phyloP scores from a whole-genome alignment of 1,284 basidiomycete species.

The Cryptococcus sp. region DNA sequence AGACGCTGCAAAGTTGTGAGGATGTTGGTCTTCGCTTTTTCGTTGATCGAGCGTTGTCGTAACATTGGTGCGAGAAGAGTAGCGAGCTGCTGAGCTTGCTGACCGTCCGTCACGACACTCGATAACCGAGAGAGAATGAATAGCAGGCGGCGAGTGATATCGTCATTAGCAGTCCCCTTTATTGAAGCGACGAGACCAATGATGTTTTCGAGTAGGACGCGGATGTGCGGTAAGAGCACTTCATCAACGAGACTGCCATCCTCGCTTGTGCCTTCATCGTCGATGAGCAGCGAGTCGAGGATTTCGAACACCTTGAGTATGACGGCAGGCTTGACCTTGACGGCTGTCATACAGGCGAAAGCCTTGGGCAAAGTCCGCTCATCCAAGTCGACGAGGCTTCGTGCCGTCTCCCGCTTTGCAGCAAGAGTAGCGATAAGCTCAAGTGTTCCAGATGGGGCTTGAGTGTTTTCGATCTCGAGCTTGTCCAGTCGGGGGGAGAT shows the following conservation, averaged over 20 bases:
- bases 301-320: conserved; percentile 83
- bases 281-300: conserved; percentile 70
- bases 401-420: conserved; percentile 61
- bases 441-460: conserved; percentile 85
- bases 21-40: conserved; percentile 84
- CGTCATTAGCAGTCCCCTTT: conserved; percentile 60
- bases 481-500: conserved; percentile 78
- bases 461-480: conserved; percentile 84
- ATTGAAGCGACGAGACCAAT: conserved; percentile 68
- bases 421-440: conserved; percentile 86
- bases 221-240: conserved; percentile 71
- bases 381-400: conserved; percentile 72
- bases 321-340: conserved; percentile 84
- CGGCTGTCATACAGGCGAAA: conserved; percentile 76
- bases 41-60: conserved; percentile 75
- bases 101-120: conserved; percentile 68
- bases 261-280: conserved; percentile 47
- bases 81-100: conserved; percentile 75
- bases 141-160: conserved; percentile 81
- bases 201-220: conserved; percentile 72
- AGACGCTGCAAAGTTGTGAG: conserved; percentile 74
- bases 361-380: conserved; percentile 70
- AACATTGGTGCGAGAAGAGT: conserved; percentile 78
- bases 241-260: conserved; percentile 55
- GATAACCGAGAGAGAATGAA: conserved; percentile 77